phyloP scores from a whole-genome alignment of 2,329 filamentous ascomycete genomes.

The Fusarium oxysporum region DNA sequence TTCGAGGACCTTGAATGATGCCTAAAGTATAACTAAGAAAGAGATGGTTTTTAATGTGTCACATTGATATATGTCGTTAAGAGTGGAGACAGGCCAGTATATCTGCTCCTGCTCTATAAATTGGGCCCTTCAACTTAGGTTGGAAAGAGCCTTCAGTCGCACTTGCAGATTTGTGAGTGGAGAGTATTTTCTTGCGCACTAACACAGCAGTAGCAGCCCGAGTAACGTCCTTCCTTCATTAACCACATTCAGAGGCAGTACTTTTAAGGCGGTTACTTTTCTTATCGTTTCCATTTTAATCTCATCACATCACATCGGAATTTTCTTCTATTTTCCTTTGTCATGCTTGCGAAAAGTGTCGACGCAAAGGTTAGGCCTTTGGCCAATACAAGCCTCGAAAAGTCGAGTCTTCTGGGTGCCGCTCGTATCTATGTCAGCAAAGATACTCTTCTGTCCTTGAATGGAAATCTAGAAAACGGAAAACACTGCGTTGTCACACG shows the following conservation, averaged over 20 bases:
- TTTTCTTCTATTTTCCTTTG: neutral
- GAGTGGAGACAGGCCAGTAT: neutral
- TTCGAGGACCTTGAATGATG: neutral
- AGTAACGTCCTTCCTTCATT: neutral
- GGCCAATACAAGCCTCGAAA: constrained; percentile 56
- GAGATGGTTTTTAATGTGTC: neutral
- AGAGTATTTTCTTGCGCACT: neutral
- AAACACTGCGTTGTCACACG: constrained; percentile 57
- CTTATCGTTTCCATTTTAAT: neutral
- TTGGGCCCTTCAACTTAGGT: neutral
- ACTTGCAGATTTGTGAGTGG: neutral
- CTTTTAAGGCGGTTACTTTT: neutral
- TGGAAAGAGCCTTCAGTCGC: neutral
- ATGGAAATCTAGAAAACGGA: constrained; percentile 57
- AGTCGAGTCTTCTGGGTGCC: constrained; percentile 56
- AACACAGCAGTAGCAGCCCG: neutral
- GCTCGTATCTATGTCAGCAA: constrained; percentile 62
- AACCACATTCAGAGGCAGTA: neutral
- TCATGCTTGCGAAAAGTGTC: constrained; percentile 52
- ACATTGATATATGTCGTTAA: neutral
- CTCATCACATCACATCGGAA: neutral
- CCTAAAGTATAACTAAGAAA: neutral
- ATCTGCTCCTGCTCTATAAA: neutral
- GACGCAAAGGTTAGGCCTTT: constrained; percentile 57
- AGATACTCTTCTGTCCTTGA: constrained; percentile 59